Conservation (phyloP, 2,329 filamentous ascomycete species). For the Beauveria australis region DNA sequence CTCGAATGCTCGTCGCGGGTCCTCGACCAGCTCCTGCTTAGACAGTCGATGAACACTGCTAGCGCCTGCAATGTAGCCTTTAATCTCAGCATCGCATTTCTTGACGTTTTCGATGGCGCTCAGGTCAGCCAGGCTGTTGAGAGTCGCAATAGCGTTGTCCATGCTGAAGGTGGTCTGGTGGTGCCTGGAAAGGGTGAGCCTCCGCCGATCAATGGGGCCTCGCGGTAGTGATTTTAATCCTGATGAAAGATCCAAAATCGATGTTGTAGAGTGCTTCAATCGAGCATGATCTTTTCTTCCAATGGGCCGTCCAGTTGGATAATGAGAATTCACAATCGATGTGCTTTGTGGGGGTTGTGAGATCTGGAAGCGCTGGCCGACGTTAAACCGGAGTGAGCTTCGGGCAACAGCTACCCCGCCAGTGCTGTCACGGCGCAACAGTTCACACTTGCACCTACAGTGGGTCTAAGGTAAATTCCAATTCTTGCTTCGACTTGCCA, state of each 20-base stretch:
- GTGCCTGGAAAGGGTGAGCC: neutral
- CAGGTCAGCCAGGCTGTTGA: constrained; percentile 35
- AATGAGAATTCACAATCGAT: neutral
- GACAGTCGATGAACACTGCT: constrained; percentile 29
- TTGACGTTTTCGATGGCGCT: constrained; percentile 20
- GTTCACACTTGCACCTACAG: neutral
- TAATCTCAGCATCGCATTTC: constrained; percentile 32
- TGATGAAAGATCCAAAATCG: neutral
- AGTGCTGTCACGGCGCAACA: neutral
- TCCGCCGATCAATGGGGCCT: neutral
- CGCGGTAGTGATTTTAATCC: neutral
- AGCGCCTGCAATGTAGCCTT: constrained; percentile 30
- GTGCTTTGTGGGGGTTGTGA: constrained; percentile 5
- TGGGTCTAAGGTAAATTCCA: neutral
- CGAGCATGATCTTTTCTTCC: neutral
- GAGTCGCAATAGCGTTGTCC: constrained; percentile 22
- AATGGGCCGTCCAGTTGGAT: neutral
- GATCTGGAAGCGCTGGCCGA: neutral
- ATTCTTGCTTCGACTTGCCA: too few species aligned
- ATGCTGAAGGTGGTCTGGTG: constrained; percentile 17
- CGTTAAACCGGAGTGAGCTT: neutral
- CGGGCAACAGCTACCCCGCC: constrained; percentile 1
- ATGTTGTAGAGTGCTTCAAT: neutral
- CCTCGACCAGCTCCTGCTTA: constrained; percentile 22
- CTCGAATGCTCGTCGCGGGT: constrained; percentile 32